A percentile compares a stretch with the other conserved stretches of the same genome.
Evolutionary conservation across 2,329 filamentous ascomycete genomes (phyloP).

Genomic region (Colletotrichum aenigma): DNA sequence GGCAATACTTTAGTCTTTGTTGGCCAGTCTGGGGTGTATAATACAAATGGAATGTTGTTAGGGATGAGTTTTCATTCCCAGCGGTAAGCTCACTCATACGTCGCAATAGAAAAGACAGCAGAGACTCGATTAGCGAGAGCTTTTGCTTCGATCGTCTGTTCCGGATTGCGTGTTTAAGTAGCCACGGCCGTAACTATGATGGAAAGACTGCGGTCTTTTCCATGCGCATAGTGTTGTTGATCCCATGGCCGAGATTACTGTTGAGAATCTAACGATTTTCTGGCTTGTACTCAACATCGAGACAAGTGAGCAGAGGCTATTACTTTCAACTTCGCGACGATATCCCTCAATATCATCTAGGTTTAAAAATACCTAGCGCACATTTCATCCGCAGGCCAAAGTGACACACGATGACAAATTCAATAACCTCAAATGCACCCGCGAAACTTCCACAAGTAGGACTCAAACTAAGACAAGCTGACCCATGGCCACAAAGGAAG

Average conservation of each 20-base stretch:
- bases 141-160: neutral
- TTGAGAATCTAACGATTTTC: neutral
- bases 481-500: neutral
- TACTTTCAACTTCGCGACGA: neutral
- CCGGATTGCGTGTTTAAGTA: neutral
- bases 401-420: neutral
- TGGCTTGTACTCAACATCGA: rapidly evolving
- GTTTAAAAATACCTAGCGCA: neutral
- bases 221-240: neutral
- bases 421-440: neutral
- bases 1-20: rapidly evolving
- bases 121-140: neutral
- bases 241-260: neutral
- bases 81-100: neutral
- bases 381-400: neutral
- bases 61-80: rapidly evolving
- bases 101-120: neutral
- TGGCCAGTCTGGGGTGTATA: neutral
- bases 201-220: neutral
- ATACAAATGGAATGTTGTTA: neutral
- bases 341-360: neutral
- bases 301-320: neutral
- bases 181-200: neutral
- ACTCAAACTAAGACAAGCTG: neutral
- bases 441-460: neutral